Percentiles rank a stretch among this genome's conserved stretches.
Conservation (phyloP, 106 monocot species). For the Apostasia ramifera region DNA sequence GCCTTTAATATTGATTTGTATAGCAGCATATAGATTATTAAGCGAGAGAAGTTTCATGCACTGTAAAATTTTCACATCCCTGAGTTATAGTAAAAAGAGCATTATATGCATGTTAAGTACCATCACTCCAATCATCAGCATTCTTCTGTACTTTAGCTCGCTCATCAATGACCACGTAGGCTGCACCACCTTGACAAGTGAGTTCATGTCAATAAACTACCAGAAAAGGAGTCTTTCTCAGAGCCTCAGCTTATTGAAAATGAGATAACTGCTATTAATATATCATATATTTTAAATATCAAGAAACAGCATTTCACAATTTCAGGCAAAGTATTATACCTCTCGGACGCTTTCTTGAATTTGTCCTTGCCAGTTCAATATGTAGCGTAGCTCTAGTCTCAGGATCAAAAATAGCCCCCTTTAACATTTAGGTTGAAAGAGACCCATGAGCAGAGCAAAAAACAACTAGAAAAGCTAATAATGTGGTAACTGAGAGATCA, state of each 20-base stretch:
- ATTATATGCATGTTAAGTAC: conserved; percentile 27
- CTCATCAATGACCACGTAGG: conserved; percentile 64
- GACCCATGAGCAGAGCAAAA: background rate
- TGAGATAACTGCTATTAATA: too few relatives aligned
- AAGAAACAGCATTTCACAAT: too few relatives aligned
- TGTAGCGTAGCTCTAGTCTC: conserved; percentile 51
- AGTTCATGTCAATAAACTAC: too few relatives aligned
- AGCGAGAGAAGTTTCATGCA: too few relatives aligned
- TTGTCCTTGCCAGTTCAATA: conserved; percentile 88
- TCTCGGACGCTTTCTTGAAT: conserved; percentile 54
- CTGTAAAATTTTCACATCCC: too few relatives aligned
- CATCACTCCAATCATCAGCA: conserved; percentile 23
- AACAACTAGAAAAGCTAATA: background rate
- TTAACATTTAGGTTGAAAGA: background rate
- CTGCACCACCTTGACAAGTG: conserved; percentile 35
- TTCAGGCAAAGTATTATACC: conserved; percentile 20
- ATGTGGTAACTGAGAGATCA: background rate
- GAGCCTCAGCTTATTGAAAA: too few relatives aligned
- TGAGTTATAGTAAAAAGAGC: too few relatives aligned
- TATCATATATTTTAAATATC: too few relatives aligned
- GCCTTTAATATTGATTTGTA: background rate
- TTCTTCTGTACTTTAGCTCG: conserved; percentile 29
- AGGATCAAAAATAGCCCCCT: conserved; percentile 74
- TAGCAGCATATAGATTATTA: background rate
- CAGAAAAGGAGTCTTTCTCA: too few relatives aligned